A percentile compares a stretch with the other conserved stretches of the same genome.
Evolutionary conservation across 441 rosid species (phyloP).

Genomic region (Arabidopsis lyrata): DNA sequence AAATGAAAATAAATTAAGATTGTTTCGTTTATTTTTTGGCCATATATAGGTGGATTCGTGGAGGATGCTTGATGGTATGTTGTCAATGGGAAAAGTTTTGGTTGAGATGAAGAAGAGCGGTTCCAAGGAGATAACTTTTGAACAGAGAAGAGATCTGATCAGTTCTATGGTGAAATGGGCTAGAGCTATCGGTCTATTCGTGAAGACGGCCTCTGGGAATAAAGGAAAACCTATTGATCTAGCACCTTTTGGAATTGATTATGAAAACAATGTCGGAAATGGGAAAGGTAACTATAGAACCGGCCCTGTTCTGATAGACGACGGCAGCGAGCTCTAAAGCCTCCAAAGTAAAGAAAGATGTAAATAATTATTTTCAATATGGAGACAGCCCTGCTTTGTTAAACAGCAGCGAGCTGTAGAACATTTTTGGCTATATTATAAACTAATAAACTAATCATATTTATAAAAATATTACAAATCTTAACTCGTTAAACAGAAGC

Average conservation of each 20-base stretch:
- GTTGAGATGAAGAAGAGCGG: conserved; percentile 9
- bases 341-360: neutral
- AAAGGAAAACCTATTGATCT: conserved; percentile 16
- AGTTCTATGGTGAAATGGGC: neutral
- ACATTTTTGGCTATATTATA: neutral
- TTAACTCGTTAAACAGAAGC: neutral
- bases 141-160: neutral
- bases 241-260: conserved; percentile 18
- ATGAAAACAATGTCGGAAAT: neutral
- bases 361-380: neutral
- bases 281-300: neutral
- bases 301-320: neutral
- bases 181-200: neutral
- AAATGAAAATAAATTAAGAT: no score
- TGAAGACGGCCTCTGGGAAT: neutral
- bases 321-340: neutral
- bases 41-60: neutral
- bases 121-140: conserved; percentile 7
- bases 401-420: neutral
- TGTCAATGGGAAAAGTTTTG: conserved; percentile 1
- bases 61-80: neutral
- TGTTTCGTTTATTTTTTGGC: neutral
- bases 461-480: neutral
- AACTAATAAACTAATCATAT: neutral
- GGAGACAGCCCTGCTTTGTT: neutral